Conservation (phyloP, 2,329 filamentous ascomycete species). For the Hypoxylon sp. region DNA sequence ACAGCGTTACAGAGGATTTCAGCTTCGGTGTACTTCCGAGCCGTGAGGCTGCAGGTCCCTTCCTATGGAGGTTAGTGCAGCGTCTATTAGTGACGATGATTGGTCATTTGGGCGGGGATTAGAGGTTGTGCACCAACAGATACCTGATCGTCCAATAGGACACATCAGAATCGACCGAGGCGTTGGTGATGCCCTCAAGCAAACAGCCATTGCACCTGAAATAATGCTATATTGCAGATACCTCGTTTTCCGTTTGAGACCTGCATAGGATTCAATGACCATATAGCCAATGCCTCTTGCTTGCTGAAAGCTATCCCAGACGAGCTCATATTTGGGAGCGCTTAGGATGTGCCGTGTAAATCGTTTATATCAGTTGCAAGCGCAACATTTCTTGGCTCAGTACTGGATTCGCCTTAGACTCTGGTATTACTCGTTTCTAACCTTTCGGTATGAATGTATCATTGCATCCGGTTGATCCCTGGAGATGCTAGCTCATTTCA, state of each 20-base stretch:
- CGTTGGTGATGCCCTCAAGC: constrained; percentile 14
- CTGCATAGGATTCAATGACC: neutral
- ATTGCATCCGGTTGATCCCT: neutral
- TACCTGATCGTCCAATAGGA: constrained; percentile 16
- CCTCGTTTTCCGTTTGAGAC: neutral
- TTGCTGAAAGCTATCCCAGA: neutral
- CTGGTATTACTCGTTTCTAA: too few relatives aligned
- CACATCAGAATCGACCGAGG: neutral
- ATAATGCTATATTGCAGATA: neutral
- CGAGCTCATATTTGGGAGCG: neutral
- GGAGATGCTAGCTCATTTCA: neutral
- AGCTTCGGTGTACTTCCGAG: constrained; percentile 3
- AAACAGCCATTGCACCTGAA: neutral
- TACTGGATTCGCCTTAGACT: neutral
- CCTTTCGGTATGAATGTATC: neutral
- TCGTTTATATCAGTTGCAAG: constrained; percentile 10
- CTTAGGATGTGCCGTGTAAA: constrained; percentile 1
- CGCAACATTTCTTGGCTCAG: neutral
- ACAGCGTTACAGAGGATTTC: constrained; percentile 14
- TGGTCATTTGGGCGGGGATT: too few relatives aligned
- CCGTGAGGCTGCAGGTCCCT: constrained; percentile 1
- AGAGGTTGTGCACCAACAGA: too few relatives aligned
- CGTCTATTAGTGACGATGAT: constrained; percentile 7
- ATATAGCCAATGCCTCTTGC: constrained; percentile 8
- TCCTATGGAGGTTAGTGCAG: constrained; percentile 11